Evolutionary conservation across 345 rosid species (phyloP).

Genomic region (Mangifera indica): DNA sequence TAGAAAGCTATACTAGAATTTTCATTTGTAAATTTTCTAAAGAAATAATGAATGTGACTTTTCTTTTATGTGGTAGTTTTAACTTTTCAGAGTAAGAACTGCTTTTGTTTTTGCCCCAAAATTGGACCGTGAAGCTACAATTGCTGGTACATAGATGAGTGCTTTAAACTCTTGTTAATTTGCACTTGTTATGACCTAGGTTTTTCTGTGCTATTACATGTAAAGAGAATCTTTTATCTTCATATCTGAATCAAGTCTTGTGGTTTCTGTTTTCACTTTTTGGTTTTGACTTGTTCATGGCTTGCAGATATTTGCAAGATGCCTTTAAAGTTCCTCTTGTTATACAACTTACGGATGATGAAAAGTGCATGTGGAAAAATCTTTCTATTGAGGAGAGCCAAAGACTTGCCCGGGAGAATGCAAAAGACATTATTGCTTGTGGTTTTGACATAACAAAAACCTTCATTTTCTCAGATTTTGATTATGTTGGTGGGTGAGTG

Average conservation of each 20-base stretch:
- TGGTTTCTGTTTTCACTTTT: neutral
- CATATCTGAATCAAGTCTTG: neutral
- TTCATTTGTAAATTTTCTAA: too few species aligned
- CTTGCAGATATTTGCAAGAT: conserved; percentile 71
- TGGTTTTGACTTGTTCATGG: neutral
- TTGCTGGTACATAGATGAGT: too few species aligned
- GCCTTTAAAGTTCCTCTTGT: conserved; percentile 95
- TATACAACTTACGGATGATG: conserved; percentile 92
- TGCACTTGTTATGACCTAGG: too few species aligned
- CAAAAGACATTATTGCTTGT: conserved; percentile 93
- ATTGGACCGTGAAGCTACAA: too few species aligned
- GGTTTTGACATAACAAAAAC: conserved; percentile 82
- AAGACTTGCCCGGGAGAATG: conserved; percentile 90
- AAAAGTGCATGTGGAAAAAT: conserved; percentile 89
- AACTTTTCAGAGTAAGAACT: too few species aligned
- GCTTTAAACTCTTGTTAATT: too few species aligned
- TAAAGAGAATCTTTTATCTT: neutral
- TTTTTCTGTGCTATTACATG: neutral
- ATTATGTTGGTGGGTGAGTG: conserved; percentile 86
- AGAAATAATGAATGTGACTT: too few species aligned
- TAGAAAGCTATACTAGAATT: too few species aligned
- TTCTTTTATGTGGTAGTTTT: too few species aligned
- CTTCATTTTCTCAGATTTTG: conserved; percentile 88
- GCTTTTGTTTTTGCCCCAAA: too few species aligned
- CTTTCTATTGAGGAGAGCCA: conserved; percentile 79